Base-by-base conservation (phyloP, 805 yeast genomes). In the Teunomyces panamensis region DNA sequence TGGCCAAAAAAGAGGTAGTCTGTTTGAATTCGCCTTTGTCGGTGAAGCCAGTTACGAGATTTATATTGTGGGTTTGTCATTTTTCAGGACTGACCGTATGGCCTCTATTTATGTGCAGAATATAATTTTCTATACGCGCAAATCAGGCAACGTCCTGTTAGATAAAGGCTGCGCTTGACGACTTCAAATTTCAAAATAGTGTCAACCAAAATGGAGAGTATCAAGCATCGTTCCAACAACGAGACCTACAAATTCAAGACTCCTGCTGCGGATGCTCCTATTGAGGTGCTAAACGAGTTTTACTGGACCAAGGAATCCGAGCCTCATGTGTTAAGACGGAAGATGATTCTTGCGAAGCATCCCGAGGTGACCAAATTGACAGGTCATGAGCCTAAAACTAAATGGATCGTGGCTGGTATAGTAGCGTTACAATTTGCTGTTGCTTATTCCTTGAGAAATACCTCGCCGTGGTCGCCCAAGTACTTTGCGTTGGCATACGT, bases 341-440 rank as follows among this genome's bases (percentile, higher is more conserved):
- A 84, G 67, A 76, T 74, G 49, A 90, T 90, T 48, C 68, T 90
- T 57, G 78, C 80, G 55, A 81, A 81, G 45, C 80, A 90, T 59
- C 97, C 97, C 0, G 83, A 89, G 51, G 87, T 90, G 17, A 74
- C 85, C 17, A 85, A 85, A 62, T 75, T 90, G 20, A 84, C 87
- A 43, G 97, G 97, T 4, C 87, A 81, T 50, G 97, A 90, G 64
- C 95, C 96, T 1, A 65, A 76, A 45, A 90, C 97, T 2, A 90
- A 89, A 61, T 90, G 85, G 72, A 79, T 87, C 11, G 83, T 87
- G 13, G 49, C 75, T 4, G 71, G 73, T 0, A 92, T 90, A 6
- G 91, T 87, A 10, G 49, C 71, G 0, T 54, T 85, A n/a, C 97
- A 90, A 65, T 69, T 89, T 16, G 45, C 77, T 1, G 65, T 77